Conservation (phyloP, 1,139 yeast genomes). For the Lodderomyces metapsilosis region DNA sequence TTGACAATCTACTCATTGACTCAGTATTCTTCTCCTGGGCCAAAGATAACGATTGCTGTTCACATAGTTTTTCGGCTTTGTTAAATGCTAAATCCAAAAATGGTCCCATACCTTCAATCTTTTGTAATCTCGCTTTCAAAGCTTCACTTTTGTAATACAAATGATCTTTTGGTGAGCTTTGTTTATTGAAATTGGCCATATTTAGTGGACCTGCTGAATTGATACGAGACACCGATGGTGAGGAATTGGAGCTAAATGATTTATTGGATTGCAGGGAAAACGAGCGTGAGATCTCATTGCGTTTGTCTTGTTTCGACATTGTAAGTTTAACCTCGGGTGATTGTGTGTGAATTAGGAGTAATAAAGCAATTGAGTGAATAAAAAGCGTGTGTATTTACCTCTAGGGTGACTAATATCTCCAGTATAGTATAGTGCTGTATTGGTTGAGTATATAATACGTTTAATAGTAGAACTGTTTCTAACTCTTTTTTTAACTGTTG, state of each 20-base stretch:
- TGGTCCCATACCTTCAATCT: slow-evolving; percentile 70
- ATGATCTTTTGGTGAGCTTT: slow-evolving; percentile 68
- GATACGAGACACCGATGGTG: slow-evolving; percentile 32
- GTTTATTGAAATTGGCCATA: slow-evolving; percentile 54
- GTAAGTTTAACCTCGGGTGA: slow-evolving; percentile 16
- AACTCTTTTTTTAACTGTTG: too few species aligned
- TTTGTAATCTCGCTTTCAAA: slow-evolving; percentile 56
- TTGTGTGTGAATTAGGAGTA: not conserved
- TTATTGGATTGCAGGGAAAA: slow-evolving; percentile 35
- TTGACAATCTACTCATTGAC: slow-evolving; percentile 21
- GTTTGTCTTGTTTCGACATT: not conserved
- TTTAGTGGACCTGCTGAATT: slow-evolving; percentile 44
- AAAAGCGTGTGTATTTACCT: not conserved
- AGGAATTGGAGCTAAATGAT: slow-evolving; percentile 27
- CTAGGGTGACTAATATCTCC: too few species aligned
- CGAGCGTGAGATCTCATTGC: slow-evolving; percentile 30
- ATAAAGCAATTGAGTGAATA: not conserved
- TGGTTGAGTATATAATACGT: too few species aligned
- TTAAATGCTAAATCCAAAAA: slow-evolving; percentile 57
- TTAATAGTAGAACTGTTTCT: too few species aligned
- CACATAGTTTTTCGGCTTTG: slow-evolving; percentile 64
- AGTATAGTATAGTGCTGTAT: too few species aligned
- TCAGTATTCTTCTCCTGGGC: slow-evolving; percentile 29
- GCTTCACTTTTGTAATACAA: slow-evolving; percentile 68
- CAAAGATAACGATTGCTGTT: slow-evolving; percentile 67